Evolutionary conservation across 2,329 filamentous ascomycete species (phyloP), one percentile per base, ranked within the genome.

Genomic region (Chalara sp.): DNA sequence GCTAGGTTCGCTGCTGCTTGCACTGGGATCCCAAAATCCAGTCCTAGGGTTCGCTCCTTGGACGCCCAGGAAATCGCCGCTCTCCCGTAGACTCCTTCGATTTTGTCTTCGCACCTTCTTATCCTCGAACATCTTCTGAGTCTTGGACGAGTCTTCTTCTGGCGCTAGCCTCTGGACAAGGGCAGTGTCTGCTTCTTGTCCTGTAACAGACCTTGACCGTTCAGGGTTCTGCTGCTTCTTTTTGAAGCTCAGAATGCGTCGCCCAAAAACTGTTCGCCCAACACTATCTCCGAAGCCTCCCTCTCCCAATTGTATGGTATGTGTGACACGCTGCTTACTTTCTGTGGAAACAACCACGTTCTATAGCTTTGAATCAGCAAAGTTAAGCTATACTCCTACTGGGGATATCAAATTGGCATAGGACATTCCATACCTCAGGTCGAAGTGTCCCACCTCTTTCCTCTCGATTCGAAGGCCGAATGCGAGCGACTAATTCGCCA

Each of bases 1-100:
- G 46, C 59, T 58, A 8, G 46, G 52, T 8, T 56, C 55, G 47
- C 47, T 57, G 32, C 50, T 57, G 37, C 50, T 61, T 35, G 56
- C 56, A 37, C 79, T 65, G 11, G 75, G 63, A 51, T 80, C 74
- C 46, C 74, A 71, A 54, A 74, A 67, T n/a, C 52, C 52, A n/a
- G 52, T 53, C 28, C 52, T 28, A 31, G 46, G 49, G 31, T 53
- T 53, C n/a, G 39, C 35, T 5, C 52, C 52, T 5, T 49, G 46
- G 5, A 53, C 46, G 5, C 52, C 52, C 4, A 53, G 37, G 21
- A 44, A 48, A 33, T 53, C 52, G 12, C 46, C 46, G 8, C 49
- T 51, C 28, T 51, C 44, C 30, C 31, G 13, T 7, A 47, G n/a
- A n/a, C 44, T 42, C 6, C 37, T 21, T 5, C 78, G 71, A 35